Conservation (phyloP, 2,329 filamentous ascomycete species). For the Fonsecaea nubica region DNA sequence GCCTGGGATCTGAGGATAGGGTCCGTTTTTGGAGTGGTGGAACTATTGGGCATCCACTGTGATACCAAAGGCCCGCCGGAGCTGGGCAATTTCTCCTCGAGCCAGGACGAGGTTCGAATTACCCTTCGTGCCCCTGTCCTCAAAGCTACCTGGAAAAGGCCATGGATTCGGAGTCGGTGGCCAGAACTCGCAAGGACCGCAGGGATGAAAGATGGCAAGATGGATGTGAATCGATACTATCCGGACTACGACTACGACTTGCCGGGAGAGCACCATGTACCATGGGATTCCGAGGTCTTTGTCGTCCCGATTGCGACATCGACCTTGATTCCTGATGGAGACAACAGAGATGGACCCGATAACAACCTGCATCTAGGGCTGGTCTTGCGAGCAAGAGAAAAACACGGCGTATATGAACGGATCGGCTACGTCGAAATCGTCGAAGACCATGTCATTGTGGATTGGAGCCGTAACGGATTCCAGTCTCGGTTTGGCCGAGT, state of each 20-base stretch:
- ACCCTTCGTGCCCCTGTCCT: not conserved
- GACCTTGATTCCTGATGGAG: not conserved
- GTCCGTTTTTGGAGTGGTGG: not conserved
- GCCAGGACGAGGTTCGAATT: not conserved
- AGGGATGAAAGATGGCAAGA: not conserved
- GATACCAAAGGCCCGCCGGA: not conserved
- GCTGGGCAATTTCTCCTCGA: not conserved
- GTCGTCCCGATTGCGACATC: not conserved
- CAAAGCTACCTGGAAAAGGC: not conserved
- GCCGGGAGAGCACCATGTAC: not conserved
- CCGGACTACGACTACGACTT: conserved; percentile 4
- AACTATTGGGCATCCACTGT: not conserved
- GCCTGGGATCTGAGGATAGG: not conserved
- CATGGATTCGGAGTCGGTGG: not conserved
- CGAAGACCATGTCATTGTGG: not conserved
- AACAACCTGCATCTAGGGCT: not conserved
- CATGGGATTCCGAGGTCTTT: not conserved
- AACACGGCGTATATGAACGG: not conserved
- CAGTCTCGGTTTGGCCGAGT: not conserved
- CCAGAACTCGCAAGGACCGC: not conserved
- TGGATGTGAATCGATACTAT: not conserved
- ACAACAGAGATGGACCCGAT: not conserved
- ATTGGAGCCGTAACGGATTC: not conserved
- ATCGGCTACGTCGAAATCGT: not conserved
- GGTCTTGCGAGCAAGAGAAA: not conserved